Base-by-base conservation (phyloP, 345 rosid genomes). In the Camelina neglecta region DNA sequence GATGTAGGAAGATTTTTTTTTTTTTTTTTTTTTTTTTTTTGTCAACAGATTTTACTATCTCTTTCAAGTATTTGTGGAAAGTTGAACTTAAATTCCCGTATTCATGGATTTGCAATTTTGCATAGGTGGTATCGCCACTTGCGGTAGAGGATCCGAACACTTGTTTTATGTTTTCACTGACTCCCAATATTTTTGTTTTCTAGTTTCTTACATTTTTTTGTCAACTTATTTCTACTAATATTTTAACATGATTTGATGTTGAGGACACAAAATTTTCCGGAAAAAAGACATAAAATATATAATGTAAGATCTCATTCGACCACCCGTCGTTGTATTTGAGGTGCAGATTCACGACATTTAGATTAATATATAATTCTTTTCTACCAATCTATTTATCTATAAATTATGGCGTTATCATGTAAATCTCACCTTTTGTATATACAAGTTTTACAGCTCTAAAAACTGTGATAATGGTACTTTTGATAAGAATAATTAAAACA, bases 361-460 rank as follows among this genome's bases (percentile, higher is more conserved):
- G n/a, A 60, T 68, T 50, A 58, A 66, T 49, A 49, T 8, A 60
- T 29, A 29, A 29, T 60, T 13, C 5, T 68, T 54, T 57, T 49
- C 26, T 38, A 60, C 79, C 51, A n/a, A 67, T 75, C 61, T 50
- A 7, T 50, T 18, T 67, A 41, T 67, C 47, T 55, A 60, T 3
- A 67, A 66, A 67, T 58, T 36, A n/a, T 66, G 72, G 73, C 61
- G 1, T 39, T 59, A 39, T 60, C 56, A 54, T 73, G 55, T 29
- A 73, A 54, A 20, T 21, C 33, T 62, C 62, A 35, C 69, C 53
- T 66, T 24, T 57, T 74, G 59, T 36, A 24, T 20, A 36, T 38
- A 48, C 33, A 74, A 58, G 69, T 16, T 44, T 44, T 55, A 55
- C 65, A 73, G 77, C 72, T 65, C 29, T 23, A 15, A 35, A 41